Evolutionary conservation across 306 rosid species (phyloP), one percentile per base, ranked within the genome.

Genomic region (Hippophae gyantsensis): DNA sequence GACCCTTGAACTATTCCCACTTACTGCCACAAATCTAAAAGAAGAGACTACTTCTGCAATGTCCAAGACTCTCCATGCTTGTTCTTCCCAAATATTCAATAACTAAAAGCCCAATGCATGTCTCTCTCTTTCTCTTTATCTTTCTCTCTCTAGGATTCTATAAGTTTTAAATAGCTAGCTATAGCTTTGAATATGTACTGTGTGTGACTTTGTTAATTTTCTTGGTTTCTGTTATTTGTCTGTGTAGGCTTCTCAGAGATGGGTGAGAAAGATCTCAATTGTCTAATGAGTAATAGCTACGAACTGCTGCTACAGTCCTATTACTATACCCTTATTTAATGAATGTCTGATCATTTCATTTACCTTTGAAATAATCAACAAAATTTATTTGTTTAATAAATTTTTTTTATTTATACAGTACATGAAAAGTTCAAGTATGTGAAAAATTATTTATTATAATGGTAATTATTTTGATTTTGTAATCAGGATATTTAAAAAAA

Each of bases 1-100:
- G 78, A 90, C 97, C 64, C 94, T 90, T 58, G 82, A 90, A 49
- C 90, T 90, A 65, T 90, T 90, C 60, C 97, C 97, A 14, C 56
- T 81, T 63, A 74, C 84, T 14, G 66, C 83, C 41, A 51, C 90
- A 42, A 72, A 63, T 63, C 78, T 72, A 72, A 77, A 72, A 84
- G 86, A 84, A 69, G 86, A 81, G 43, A 70, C 83, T 14, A 74
- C 77, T 13, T 7, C 71, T 26, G 18, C 58, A 11, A 25, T 18
- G 10, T 7, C 38, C 9, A 48, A 8, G 23, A 6, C 14, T 43
- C 67, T 51, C 6, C 43, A 18, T 12, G 40, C 48, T 58, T n/a
- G 10, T 60, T 11, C 18, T 14, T 18, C 60, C 42, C 52, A 63
- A 25, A 10, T 32, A 32, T 32, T 50, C 62, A 7, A 40, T 4